Percentiles rank a stretch among this genome's conserved stretches.
Evolutionary conservation across 768 basidiomycete genomes (phyloP).

Genomic region (Auriscalpium vulgare): DNA sequence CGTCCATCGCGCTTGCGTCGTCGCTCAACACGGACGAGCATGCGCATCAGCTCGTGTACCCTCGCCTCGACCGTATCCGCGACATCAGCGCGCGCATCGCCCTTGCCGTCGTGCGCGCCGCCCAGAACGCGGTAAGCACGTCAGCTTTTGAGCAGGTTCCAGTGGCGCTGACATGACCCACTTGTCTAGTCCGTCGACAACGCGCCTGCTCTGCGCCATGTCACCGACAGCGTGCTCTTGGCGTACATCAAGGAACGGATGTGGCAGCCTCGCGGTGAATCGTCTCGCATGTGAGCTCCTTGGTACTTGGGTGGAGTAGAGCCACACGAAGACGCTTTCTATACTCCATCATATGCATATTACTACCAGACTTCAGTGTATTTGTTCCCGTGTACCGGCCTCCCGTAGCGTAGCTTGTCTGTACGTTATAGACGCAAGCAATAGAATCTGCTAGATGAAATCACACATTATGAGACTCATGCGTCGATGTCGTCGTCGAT

Average conservation of each 20-base stretch:
- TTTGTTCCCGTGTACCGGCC: too few species aligned
- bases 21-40: constrained; percentile 67
- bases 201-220: constrained; percentile 37
- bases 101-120: constrained; percentile 64
- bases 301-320: too few species aligned
- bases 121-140: constrained; percentile 61
- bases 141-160: not conserved
- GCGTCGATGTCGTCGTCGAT: constrained; percentile 23
- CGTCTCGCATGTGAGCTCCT: constrained; percentile 4
- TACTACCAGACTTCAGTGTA: too few species aligned
- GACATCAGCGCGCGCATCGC: constrained; percentile 79
- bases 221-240: constrained; percentile 50
- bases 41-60: constrained; percentile 65
- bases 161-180: not conserved
- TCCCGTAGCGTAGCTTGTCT: too few species aligned
- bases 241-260: constrained; percentile 54
- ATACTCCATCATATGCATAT: too few species aligned
- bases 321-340: too few species aligned
- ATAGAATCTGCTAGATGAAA: too few species aligned
- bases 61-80: constrained; percentile 74
- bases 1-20: constrained; percentile 70
- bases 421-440: too few species aligned
- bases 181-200: constrained; percentile 17
- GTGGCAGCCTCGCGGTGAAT: constrained; percentile 49
- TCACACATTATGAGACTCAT: constrained; percentile 7